Conservation (phyloP, 208 protist genomes). For the Leishmania mexicana region DNA sequence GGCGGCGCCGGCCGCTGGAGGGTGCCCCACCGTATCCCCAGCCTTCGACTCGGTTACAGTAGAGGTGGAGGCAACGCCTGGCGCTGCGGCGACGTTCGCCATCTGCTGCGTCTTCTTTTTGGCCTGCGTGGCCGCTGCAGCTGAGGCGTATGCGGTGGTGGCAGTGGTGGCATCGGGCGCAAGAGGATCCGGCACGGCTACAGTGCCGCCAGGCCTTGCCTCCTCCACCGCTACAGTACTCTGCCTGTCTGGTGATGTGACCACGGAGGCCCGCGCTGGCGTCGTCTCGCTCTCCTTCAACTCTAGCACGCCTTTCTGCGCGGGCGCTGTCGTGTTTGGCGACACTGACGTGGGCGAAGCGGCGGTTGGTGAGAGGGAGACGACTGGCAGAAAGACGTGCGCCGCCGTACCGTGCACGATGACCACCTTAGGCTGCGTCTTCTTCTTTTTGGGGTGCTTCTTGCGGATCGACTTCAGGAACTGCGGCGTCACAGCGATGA, state of each 20-base stretch:
- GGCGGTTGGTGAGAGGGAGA: not conserved
- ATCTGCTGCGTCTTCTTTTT: not conserved
- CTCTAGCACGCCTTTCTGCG: not conserved
- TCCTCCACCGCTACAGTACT: not conserved
- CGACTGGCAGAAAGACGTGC: conserved; percentile 18
- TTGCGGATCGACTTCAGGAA: conserved; percentile 47
- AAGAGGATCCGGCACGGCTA: not conserved
- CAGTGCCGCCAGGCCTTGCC: not conserved
- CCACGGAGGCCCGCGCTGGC: not conserved
- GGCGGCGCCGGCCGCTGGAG: too few relatives aligned
- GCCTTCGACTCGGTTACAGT: not conserved
- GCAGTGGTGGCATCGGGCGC: not conserved
- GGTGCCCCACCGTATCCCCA: not conserved
- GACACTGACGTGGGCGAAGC: not conserved
- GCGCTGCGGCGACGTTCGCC: not conserved
- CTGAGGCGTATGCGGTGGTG: not conserved
- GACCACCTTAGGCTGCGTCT: conserved; percentile 13
- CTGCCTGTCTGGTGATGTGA: not conserved
- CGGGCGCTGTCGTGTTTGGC: not conserved
- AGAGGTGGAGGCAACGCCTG: not conserved
- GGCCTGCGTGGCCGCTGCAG: not conserved
- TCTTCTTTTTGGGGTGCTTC: conserved; percentile 51
- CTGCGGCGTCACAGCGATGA: conserved; percentile 58
- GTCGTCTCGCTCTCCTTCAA: not conserved
- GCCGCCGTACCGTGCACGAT: conserved; percentile 28